These are phyloP conservation scores for Gossypium gossypioides DNA, from an alignment of 441 rosid genomes.

Conservation along the genomic window DNA sequence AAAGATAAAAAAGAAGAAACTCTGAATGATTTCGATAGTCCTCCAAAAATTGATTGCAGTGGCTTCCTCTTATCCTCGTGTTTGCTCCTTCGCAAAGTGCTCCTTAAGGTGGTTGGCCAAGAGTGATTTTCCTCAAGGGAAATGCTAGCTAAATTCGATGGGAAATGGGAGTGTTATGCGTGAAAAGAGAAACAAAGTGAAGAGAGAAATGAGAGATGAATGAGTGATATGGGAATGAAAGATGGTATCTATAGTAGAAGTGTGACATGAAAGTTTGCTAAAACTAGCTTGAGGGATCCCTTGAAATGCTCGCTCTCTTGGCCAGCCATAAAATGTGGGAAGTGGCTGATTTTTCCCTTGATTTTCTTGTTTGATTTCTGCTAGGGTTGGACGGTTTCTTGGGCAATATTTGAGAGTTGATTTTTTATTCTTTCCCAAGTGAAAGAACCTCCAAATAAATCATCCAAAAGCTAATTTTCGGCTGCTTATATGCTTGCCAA, in stretches of 20 bases:
- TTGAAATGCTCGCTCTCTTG: not conserved
- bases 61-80: not conserved
- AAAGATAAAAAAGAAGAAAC: not conserved
- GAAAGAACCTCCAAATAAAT: not conserved
- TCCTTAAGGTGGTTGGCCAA: not conserved
- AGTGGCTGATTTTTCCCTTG: not conserved
- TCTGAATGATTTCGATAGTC: not conserved
- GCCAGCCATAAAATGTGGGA: not conserved
- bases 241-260: not conserved
- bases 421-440: not conserved
- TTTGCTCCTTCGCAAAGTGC: not conserved
- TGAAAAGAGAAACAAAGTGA: not conserved
- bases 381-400: not conserved
- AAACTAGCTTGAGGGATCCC: not conserved
- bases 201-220: not conserved
- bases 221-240: not conserved
- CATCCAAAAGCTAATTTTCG: not conserved
- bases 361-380: not conserved
- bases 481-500: not conserved
- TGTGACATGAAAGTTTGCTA: not conserved
- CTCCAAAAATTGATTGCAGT: too few species aligned
- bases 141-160: too few species aligned
- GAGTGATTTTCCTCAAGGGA: not conserved
- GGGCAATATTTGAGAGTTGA: too few species aligned
- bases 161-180: not conserved